phyloP scores from a whole-genome alignment of 2,329 filamentous ascomycete genomes.

The Diplocarpon rosae region DNA sequence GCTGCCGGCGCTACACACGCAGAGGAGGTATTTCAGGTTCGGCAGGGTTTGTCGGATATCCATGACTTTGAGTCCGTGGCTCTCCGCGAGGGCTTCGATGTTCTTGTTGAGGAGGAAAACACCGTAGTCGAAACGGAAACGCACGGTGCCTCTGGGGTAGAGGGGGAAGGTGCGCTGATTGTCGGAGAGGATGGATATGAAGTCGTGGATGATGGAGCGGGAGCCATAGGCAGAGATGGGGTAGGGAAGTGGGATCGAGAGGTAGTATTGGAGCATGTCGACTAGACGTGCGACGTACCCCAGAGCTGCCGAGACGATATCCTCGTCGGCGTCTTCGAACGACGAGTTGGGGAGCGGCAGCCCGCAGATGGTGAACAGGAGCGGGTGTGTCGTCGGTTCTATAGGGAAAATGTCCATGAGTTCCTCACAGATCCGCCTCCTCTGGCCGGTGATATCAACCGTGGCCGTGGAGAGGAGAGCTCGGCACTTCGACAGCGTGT shows the following conservation, averaged over 20 bases:
- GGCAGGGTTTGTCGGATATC: slow-evolving; percentile 88
- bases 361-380: slow-evolving; percentile 75
- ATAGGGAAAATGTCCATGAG: slow-evolving; percentile 73
- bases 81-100: slow-evolving; percentile 59
- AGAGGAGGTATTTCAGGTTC: slow-evolving; percentile 87
- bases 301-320: slow-evolving; percentile 67
- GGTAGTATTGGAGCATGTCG: slow-evolving; percentile 69
- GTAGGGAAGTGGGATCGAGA: slow-evolving; percentile 70
- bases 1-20: slow-evolving; percentile 73
- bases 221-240: slow-evolving; percentile 63
- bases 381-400: slow-evolving; percentile 49
- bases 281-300: slow-evolving; percentile 70
- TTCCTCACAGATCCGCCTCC: slow-evolving; percentile 79
- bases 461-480: slow-evolving; percentile 44
- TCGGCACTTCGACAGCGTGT: slow-evolving; percentile 46
- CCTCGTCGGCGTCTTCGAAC: slow-evolving; percentile 59
- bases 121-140: slow-evolving; percentile 90
- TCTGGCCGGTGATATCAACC: slow-evolving; percentile 69
- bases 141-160: slow-evolving; percentile 57
- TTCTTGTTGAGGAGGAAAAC: slow-evolving; percentile 97
- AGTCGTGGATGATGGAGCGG: slow-evolving; percentile 63
- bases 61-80: slow-evolving; percentile 65
- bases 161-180: slow-evolving; percentile 64
- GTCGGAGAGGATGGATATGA: slow-evolving; percentile 46
- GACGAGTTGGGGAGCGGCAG: slow-evolving; percentile 70